Evolutionary conservation across 495 filamentous ascomycete species (phyloP), one percentile per base, ranked within the genome.

Genomic region (Aspergillus cavernicola): DNA sequence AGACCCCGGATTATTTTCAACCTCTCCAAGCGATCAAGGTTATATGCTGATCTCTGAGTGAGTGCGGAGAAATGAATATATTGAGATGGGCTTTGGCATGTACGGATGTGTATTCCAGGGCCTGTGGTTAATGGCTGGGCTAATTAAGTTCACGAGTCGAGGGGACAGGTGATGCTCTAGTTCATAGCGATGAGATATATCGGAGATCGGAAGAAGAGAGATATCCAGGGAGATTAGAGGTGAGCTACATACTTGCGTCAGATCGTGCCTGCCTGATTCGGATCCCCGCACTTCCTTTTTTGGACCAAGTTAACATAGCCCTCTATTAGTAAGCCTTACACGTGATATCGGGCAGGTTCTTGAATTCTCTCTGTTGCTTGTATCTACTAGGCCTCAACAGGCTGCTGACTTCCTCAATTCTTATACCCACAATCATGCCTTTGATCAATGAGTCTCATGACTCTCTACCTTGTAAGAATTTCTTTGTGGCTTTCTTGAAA

Each of bases 381-480:
- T n/a, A n/a, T n/a, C n/a, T n/a, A n/a, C n/a, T n/a, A n/a, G n/a
- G n/a, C n/a, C n/a, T n/a, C 9, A 28, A 28, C 9, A 28, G 4
- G 9, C 24, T 4, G 9, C 9, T 28, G 24, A 28, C 24, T 4
- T 9, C 24, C 24, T 28, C 24, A 28, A 28, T 35, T 1, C 12
- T 26, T 12, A 0, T 8, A n/a, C n/a, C n/a, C 7, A 29, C 60
- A 69, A 59, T 48, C n/a, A 88, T 90, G 85, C 78, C 87, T 50
- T 76, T 89, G 47, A 85, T 88, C 52, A 81, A 79, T 43, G 81
- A 81, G 57, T 78, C 80, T 36, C 87, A 92, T 71, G 90, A 95
- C 64, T 95, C 89, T 12, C 83, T 95, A 13, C 90, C 89, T 18
- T 95, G 89, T 91, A 83, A 37, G 60, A 13, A 49, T 23, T 44